phyloP scores from a whole-genome alignment of 148 eudicot species.

The Salicornia ramosissima region DNA sequence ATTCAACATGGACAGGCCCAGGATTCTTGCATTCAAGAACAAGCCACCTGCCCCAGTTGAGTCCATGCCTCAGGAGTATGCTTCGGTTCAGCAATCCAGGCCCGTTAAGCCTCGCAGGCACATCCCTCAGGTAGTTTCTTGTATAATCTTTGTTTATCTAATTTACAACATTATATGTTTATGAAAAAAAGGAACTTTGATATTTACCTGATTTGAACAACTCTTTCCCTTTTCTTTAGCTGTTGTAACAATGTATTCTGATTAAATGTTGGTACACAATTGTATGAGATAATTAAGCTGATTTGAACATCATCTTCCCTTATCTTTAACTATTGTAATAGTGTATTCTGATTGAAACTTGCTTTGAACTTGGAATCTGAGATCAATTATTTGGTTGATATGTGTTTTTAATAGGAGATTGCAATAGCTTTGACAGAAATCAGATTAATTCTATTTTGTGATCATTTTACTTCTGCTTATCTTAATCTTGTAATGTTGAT shows the following conservation, averaged over 20 bases:
- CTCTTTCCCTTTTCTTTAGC: too few relatives aligned
- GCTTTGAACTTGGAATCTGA: too few relatives aligned
- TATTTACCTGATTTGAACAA: too few relatives aligned
- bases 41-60: conserved; percentile 76
- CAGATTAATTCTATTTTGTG: background rate
- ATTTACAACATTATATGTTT: background rate
- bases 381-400: background rate
- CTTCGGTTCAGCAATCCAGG: conserved; percentile 51
- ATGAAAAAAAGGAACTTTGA: too few relatives aligned
- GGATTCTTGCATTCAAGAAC: conserved; percentile 92
- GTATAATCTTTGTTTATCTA: background rate
- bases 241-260: too few relatives aligned
- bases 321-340: too few relatives aligned
- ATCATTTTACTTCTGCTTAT: background rate
- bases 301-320: too few relatives aligned
- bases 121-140: conserved; percentile 71
- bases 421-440: background rate
- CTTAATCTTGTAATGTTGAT: background rate
- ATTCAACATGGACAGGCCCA: conserved; percentile 79
- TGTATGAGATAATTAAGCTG: too few relatives aligned
- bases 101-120: conserved; percentile 61
- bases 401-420: too few relatives aligned
- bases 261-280: too few relatives aligned
- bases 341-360: too few relatives aligned
- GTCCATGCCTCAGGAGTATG: conserved; percentile 45